These are phyloP conservation scores for Litsea cubeba DNA, from an alignment of 164 flowering plant species.

Conservation along the genomic window DNA sequence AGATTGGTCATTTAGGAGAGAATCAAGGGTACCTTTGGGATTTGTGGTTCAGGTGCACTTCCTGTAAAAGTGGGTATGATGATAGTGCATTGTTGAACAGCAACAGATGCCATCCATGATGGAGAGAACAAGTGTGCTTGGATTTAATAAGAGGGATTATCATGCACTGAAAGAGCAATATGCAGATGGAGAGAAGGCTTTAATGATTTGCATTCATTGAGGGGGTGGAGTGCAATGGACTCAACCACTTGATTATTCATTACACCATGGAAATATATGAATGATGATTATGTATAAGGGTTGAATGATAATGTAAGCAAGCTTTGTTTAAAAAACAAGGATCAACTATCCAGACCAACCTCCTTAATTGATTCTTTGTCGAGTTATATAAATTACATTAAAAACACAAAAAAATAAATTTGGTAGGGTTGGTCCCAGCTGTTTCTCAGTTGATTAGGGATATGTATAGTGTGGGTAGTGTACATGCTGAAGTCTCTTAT, in stretches of 20 bases:
- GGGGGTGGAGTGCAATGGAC: conserved; percentile 24
- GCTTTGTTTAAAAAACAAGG: background rate
- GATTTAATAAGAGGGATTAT: conserved; percentile 4
- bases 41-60: background rate
- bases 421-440: too few species aligned
- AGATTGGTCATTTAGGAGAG: background rate
- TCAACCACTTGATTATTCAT: conserved; percentile 13
- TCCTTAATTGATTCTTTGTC: too few species aligned
- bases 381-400: too few species aligned
- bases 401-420: too few species aligned
- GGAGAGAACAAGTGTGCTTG: conserved; percentile 1
- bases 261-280: background rate
- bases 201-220: conserved; percentile 35
- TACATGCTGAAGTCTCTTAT: too few species aligned
- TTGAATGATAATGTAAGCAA: background rate
- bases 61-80: background rate
- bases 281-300: background rate
- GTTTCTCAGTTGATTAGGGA: too few species aligned
- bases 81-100: background rate
- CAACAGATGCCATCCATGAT: background rate
- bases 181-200: too few species aligned
- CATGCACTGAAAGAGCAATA: too few species aligned
- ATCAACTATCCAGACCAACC: too few species aligned
- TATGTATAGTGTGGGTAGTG: too few species aligned
- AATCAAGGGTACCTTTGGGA: background rate